These are phyloP conservation scores for Phoma sp. DNA, from an alignment of 2,329 filamentous ascomycete species.

Conservation along the genomic window DNA sequence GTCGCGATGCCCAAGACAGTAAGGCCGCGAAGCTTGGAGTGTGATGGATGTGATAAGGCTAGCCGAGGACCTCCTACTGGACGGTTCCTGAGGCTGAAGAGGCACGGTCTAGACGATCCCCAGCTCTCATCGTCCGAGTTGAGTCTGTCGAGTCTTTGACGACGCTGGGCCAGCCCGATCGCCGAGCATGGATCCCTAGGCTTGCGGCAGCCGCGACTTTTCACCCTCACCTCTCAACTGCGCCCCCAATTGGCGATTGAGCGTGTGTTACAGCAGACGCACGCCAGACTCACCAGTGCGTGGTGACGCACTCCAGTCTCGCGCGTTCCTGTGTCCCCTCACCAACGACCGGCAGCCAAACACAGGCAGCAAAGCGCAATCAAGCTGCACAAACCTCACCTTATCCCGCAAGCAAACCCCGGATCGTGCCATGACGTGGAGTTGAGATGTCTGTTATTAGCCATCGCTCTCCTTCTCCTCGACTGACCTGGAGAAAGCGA, in stretches of 20 bases:
- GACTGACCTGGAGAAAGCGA: constrained; percentile 39
- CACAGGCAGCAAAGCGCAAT: not conserved
- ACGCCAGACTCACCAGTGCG: not conserved
- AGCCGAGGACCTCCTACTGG: constrained; percentile 10
- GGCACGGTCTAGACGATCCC: constrained; percentile 11
- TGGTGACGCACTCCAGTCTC: constrained; percentile 6
- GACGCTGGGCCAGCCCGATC: not conserved
- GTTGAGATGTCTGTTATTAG: constrained; percentile 33
- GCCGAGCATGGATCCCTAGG: constrained; percentile 13
- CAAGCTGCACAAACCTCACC: not conserved
- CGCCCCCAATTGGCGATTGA: not conserved
- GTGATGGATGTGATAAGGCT: constrained; percentile 11
- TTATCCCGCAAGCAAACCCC: constrained; percentile 11
- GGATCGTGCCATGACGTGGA: constrained; percentile 34
- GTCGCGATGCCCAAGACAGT: constrained; percentile 2
- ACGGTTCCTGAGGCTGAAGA: constrained; percentile 15
- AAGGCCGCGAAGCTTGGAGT: constrained; percentile 1
- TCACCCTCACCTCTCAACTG: constrained; percentile 3
- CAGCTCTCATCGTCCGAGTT: constrained; percentile 10
- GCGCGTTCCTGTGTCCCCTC: constrained; percentile 26
- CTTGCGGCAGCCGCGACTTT: constrained; percentile 12
- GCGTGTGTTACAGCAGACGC: not conserved
- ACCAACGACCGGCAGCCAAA: constrained; percentile 19
- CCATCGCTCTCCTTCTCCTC: constrained; percentile 32
- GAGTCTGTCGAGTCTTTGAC: too few relatives aligned